Percentiles rank a stretch among this genome's conserved stretches.
These are phyloP conservation scores for Diutina neorugosa DNA, from an alignment of 1,139 yeast genomes.

Conservation along the genomic window DNA sequence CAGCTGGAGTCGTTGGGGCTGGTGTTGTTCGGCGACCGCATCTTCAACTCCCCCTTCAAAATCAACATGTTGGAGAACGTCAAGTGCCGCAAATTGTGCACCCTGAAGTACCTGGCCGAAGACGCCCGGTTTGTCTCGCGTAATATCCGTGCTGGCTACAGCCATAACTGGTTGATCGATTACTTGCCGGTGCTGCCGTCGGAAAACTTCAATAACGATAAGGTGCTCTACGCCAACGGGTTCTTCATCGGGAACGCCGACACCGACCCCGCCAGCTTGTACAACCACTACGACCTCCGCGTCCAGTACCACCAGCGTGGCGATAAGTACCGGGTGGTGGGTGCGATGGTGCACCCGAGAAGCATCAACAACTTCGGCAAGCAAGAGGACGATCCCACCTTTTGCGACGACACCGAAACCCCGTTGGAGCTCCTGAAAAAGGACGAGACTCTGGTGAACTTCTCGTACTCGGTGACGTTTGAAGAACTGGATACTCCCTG, in stretches of 20 bases:
- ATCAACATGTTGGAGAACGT: slow-evolving; percentile 65
- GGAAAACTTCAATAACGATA: slow-evolving; percentile 42
- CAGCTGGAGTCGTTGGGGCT: slow-evolving; percentile 91
- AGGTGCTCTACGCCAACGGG: slow-evolving; percentile 65
- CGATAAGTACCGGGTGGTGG: slow-evolving; percentile 77
- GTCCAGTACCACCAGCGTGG: slow-evolving; percentile 75
- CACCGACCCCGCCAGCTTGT: slow-evolving; percentile 37
- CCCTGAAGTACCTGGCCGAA: slow-evolving; percentile 40
- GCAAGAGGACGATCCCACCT: slow-evolving; percentile 40
- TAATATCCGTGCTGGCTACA: slow-evolving; percentile 70
- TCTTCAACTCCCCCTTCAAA: slow-evolving; percentile 83
- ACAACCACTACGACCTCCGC: slow-evolving; percentile 68
- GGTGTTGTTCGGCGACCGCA: slow-evolving; percentile 88
- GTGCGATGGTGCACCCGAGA: slow-evolving; percentile 62
- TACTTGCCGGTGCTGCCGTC: slow-evolving; percentile 82
- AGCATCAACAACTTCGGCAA: background rate
- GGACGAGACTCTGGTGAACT: slow-evolving; percentile 20
- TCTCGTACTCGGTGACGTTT: slow-evolving; percentile 44
- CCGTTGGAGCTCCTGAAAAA: slow-evolving; percentile 20
- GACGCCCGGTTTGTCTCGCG: slow-evolving; percentile 69
- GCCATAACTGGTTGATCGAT: slow-evolving; percentile 87
- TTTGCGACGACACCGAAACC: slow-evolving; percentile 14
- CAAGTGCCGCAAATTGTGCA: slow-evolving; percentile 56
- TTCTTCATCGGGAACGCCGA: slow-evolving; percentile 64
- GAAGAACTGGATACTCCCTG: slow-evolving; percentile 61